phyloP scores from a whole-genome alignment of 345 rosid genomes.

The Syzygium aqueum region DNA sequence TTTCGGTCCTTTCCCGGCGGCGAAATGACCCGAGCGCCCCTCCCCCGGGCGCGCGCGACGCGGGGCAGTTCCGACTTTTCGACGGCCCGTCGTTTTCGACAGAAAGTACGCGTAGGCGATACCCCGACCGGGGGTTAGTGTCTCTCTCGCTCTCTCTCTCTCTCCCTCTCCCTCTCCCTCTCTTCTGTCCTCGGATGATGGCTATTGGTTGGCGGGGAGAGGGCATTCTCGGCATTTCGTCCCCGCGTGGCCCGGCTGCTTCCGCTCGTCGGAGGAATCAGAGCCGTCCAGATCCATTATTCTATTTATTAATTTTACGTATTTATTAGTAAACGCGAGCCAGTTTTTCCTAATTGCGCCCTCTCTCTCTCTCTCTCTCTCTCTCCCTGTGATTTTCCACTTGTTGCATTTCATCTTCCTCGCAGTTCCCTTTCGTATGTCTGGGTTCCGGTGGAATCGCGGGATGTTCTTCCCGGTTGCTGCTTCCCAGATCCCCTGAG shows the following conservation, averaged over 20 bases:
- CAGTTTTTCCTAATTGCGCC: background rate
- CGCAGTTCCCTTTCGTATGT: background rate
- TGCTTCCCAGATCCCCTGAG: constrained; percentile 2
- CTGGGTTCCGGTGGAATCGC: background rate
- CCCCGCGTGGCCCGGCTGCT: background rate
- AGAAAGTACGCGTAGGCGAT: background rate
- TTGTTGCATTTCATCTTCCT: background rate
- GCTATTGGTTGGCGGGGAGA: background rate
- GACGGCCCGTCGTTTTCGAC: background rate
- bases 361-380: background rate
- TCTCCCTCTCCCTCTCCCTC: background rate
- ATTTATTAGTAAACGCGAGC: background rate
- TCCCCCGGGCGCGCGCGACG: background rate
- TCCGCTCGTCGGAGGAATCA: background rate
- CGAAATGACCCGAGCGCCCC: background rate
- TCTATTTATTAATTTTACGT: background rate
- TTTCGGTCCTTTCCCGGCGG: background rate
- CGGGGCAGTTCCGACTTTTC: background rate
- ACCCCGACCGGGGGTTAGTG: background rate
- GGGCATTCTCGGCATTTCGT: background rate
- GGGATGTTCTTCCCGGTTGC: background rate
- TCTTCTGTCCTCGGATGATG: background rate
- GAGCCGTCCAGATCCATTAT: constrained; percentile 6
- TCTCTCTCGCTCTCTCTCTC: background rate
- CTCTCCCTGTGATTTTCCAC: background rate